Evolutionary conservation across 169 alveolate genomes (phyloP), one percentile per base, ranked within the genome.

Genomic region (Plasmodium berghei): DNA sequence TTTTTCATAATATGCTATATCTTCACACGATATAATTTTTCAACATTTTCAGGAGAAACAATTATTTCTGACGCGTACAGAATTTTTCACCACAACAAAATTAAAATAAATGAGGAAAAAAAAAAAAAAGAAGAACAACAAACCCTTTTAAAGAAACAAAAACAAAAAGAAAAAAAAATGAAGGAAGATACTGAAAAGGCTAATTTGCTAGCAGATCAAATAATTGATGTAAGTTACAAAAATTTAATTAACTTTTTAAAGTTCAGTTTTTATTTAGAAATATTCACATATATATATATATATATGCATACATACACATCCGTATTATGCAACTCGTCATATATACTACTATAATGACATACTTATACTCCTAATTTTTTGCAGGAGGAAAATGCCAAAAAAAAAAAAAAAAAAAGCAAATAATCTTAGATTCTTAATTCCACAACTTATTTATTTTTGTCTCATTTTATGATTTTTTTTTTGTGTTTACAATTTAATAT

Each of bases 131-230:
- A 73, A 4, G 91, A 85, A 58, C 26, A 20, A 52, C 69, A 85
- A 72, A 67, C 56, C 52, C 10, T 18, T 26, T 49, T 63, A 40
- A 85, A 85, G 64, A 85, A 85, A 55, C 86, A 85, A 70, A 85
- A 85, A 54, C 72, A 49, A 26, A 55, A 85, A 14, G 86, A 85
- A 67, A 85, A 70, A 49, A 85, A 85, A 69, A 14, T 85, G 61
- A 70, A 85, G 40, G 86, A 85, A 26, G 61, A 72, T 34, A 85
- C 73, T 4, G 86, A 85, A 85, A 85, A 85, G 66, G 87, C 77
- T 4, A 69, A 80, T 24, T 69, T 80, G 26, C 22, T 80, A n/a
- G 90, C 90, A 6, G 24, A 80, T 14, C 61, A 80, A 49, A 67
- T 80, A 45, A 64, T 80, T 18, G 83, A 80, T 55, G 90, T 80